These are phyloP conservation scores for Linum usitatissimum DNA, from an alignment of 345 rosid genomes.

Conservation along the genomic window DNA sequence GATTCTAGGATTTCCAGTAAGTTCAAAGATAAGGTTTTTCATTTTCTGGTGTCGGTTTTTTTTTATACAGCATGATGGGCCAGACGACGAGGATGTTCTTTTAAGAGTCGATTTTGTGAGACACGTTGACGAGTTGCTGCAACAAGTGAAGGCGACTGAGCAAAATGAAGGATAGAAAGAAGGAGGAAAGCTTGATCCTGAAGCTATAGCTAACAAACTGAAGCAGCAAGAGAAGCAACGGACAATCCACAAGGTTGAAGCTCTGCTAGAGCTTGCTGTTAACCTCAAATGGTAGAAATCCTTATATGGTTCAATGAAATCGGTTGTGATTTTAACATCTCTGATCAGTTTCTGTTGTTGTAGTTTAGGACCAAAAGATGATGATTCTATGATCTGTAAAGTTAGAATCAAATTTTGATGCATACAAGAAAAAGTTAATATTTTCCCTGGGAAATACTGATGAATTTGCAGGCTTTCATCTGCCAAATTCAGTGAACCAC, in stretches of 20 bases:
- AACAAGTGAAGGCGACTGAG: slow-evolving; percentile 59
- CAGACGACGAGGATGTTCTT: slow-evolving; percentile 52
- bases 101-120: slow-evolving; percentile 80
- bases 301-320: no score
- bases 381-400: no score
- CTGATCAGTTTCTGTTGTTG: no score
- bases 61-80: slow-evolving; percentile 61
- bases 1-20: no score
- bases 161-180: slow-evolving; percentile 31
- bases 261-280: slow-evolving; percentile 64
- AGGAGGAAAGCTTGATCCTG: slow-evolving; percentile 52
- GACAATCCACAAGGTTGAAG: slow-evolving; percentile 61
- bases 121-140: slow-evolving; percentile 69
- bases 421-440: no score
- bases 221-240: slow-evolving; percentile 85
- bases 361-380: no score
- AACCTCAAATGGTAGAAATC: slow-evolving; percentile 46
- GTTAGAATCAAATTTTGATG: no score
- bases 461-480: no score
- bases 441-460: no score
- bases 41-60: neutral
- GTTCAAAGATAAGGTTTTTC: no score
- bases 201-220: slow-evolving; percentile 58
- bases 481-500: slow-evolving; percentile 25
- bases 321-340: neutral